phyloP scores from a whole-genome alignment of 371 early-diverging fungal genomes.

The Mortierella sp. region DNA sequence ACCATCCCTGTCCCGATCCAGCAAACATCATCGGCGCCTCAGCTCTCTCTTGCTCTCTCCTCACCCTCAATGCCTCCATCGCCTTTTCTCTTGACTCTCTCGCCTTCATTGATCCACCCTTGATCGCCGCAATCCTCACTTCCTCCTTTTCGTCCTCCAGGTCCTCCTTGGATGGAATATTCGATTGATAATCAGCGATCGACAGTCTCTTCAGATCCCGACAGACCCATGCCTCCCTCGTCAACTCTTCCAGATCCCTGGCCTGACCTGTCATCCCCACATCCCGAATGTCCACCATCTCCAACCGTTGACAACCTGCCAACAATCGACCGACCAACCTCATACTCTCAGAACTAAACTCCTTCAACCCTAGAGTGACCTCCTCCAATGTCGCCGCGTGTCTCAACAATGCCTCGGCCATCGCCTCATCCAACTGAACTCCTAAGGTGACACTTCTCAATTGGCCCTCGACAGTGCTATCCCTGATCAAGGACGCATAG shows the following conservation, averaged over 20 bases:
- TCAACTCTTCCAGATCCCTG: neutral
- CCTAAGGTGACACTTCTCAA: neutral
- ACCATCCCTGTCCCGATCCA: slow-evolving; percentile 13
- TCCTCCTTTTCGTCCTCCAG: neutral
- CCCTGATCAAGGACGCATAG: slow-evolving; percentile 10
- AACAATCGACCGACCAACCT: neutral
- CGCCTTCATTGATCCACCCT: too few relatives aligned
- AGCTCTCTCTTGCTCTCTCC: neutral
- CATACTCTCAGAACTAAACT: neutral
- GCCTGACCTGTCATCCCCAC: neutral
- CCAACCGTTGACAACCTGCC: neutral
- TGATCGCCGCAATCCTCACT: too few relatives aligned
- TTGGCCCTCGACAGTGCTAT: neutral
- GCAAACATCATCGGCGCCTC: neutral
- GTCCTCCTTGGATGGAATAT: neutral
- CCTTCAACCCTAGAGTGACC: neutral
- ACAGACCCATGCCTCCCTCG: neutral
- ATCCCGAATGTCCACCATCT: neutral
- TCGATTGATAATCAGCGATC: too few relatives aligned
- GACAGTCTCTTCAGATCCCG: neutral
- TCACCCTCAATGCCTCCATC: neutral
- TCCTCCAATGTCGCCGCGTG: slow-evolving; percentile 10
- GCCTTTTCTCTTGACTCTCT: neutral
- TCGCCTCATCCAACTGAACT: neutral
- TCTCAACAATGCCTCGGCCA: slow-evolving; percentile 2